Base-by-base conservation (phyloP, 1,284 basidiomycete species). In the Phenoliferia sp. region DNA sequence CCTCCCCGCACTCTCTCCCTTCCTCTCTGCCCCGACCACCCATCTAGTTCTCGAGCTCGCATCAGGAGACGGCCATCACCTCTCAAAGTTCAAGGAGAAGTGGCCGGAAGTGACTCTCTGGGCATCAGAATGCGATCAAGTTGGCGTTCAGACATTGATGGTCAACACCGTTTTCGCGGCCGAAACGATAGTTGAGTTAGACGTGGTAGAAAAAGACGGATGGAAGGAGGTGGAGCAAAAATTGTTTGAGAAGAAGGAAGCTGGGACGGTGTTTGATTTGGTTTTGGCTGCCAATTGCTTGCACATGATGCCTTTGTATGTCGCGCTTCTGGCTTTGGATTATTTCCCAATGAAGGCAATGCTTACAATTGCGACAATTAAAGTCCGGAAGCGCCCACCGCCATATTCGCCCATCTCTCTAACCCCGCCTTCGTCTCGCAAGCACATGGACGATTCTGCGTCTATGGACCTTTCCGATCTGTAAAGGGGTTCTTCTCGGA, bases 261-360 rank as follows among this genome's bases (percentile, higher is more conserved):
- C 12, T 12, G 34, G 31, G 28, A 32, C 4, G 26, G n/a, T 29
- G 4, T 66, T 35, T 36, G 66, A 72, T 52, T 16, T 69, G 3
- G 64, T 72, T 3, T 26, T 69, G 3, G 66, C 60, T 0, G 34
- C 55, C 5, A 72, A 72, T 17, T 69, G 64, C 19, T 15, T 72
- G 0, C 70, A 72, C 58, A 72, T 72, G 70, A 35, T 72, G 16
- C 70, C 70, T 3, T 71, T 66, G 70, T 69, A 2, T 31, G 63
- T 62, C 22, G 0, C 44, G 12, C 15, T 10, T 3, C 22, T 26
- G n/a, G n/a, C n/a, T n/a, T n/a, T n/a, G n/a, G n/a, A 12, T 44
- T 44, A 12, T 44, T 17, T 36, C 16, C 2, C 29, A 6, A 19
- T n/a, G n/a, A n/a, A 31, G 36, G 0, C 34, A 1, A 5, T 28